Conservation (phyloP, 208 protist species). For the Balamuthia mandrillaris region DNA sequence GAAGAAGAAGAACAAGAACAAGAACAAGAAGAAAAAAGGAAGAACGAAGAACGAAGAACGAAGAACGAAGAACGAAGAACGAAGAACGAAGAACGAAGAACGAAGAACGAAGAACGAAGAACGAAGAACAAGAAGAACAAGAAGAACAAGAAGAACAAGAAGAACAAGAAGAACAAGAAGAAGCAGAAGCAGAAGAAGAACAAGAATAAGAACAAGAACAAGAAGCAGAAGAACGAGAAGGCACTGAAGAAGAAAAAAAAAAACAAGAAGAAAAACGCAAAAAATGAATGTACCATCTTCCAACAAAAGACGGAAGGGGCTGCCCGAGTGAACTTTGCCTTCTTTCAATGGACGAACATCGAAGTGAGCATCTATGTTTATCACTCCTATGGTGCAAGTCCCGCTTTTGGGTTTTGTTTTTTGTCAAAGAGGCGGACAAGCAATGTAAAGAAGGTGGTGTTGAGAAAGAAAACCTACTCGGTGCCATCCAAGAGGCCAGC, state of each 20-base stretch:
- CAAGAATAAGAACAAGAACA: background rate
- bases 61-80: too few relatives aligned
- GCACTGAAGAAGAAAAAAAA: background rate
- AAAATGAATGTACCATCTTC: slow-evolving; percentile 46
- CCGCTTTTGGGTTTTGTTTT: background rate
- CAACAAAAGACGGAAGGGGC: slow-evolving; percentile 72
- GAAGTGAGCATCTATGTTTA: slow-evolving; percentile 80
- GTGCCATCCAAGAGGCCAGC: slow-evolving; percentile 54
- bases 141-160: background rate
- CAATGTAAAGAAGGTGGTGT: background rate
- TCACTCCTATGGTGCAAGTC: slow-evolving; percentile 54
- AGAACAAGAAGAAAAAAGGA: too few relatives aligned
- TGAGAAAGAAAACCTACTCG: background rate
- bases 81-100: too few relatives aligned
- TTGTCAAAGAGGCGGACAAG: background rate
- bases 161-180: background rate
- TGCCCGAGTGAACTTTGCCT: slow-evolving; percentile 67
- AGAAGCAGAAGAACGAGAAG: background rate
- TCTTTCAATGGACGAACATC: slow-evolving; percentile 71
- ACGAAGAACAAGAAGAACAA: background rate
- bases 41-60: too few relatives aligned
- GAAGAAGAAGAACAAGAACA: too few relatives aligned
- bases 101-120: too few relatives aligned
- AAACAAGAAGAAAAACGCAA: background rate
- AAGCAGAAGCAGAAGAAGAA: background rate